Base-by-base conservation (phyloP, 2,329 filamentous ascomycete species). In the Ilyonectria mors-panacis region DNA sequence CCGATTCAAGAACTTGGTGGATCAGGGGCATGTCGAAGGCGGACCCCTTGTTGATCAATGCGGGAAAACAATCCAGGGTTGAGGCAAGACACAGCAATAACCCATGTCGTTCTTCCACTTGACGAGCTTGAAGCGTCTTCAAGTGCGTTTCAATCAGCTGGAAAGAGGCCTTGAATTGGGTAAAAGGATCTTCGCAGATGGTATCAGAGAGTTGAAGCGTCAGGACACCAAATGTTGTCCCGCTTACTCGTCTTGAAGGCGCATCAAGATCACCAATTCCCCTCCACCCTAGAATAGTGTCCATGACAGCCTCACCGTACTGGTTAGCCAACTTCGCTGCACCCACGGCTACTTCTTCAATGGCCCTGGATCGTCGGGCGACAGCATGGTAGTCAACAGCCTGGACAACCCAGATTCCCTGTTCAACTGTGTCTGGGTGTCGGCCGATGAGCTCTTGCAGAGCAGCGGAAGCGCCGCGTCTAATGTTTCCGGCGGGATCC, bases 321-420 rank as follows among this genome's bases (percentile, higher is more conserved):
- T 93, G 94, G 1, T 83, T 74, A 33, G 90, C 88, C 6, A 98
- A 82, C n/a, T 82, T 83, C 0, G 93, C 89, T 1, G 92, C 92
- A 42, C 87, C 86, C 13, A 89, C 82, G 0, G 93, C 91, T 12
- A 98, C 94, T 53, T 95, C 89, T 45, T 90, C 87, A 74, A 97
- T 91, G 4, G 95, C 95, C 71, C 93, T 88, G 17, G 93, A 92
- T 26, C 95, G 88, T n/a, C 97, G 87, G 3, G 96, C 95, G 21
- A 99, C 94, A 42, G 94, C 89, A 78, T 97, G 94, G 76, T 98
- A 99, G 77, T 99, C 96, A 1, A 98, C 93, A 2, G 89, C 88
- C 77, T 98, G 96, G 0, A 98, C 94, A 2, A 98, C 86, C 47
- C 89, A 82, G 63, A 99, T 98, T 0, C 95, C 96, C 74, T 94